Evolutionary conservation across 768 basidiomycete genomes (phyloP), one percentile per base, ranked within the genome.

Genomic region (Russula vinacea): DNA sequence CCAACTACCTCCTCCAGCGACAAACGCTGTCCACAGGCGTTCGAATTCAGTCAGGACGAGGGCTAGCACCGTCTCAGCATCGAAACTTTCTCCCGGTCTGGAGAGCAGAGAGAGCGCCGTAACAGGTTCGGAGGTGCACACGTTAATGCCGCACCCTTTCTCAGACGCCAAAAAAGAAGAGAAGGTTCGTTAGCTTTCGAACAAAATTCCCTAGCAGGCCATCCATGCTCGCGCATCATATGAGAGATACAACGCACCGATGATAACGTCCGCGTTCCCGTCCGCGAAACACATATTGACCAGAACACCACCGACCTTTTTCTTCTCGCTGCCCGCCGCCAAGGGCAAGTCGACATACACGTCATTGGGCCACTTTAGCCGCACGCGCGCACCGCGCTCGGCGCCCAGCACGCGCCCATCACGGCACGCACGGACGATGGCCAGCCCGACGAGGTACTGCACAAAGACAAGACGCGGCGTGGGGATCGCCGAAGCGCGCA

Each of bases 281-380:
- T 83, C 83, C n/a, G 79, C 77, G 66, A 94, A 94, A 70, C 83
- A 89, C 32, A 92, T 92, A 69, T 89, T 96, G 39, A 99, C 92
- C 26, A 98, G 76, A 19, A 98, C 87, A 0, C 97, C 96, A 0
- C 96, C 96, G 40, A 98, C 77, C 75, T 99, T 98, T 74, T 82
- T 87, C 62, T 75, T 75, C 68, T 84, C 77, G 4, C 73, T 76
- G 39, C 78, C 84, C 32, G 32, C 54, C 44, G 32, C 37, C n/a
- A 35, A 54, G 29, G 52, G 37, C 45, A 80, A 78, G 45, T 85
- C 80, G 2, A 86, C 89, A 70, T 98, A 98, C 5, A 99, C 78
- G 70, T 98, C 97, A 71, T 98, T 98, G 22, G 96, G 97, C 97
- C 97, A 98, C 74, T 98, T 98, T 29, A 98, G 77, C 45, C 86